phyloP scores from a whole-genome alignment of 176 grass and related monocot species.

The Ananas comosus region DNA sequence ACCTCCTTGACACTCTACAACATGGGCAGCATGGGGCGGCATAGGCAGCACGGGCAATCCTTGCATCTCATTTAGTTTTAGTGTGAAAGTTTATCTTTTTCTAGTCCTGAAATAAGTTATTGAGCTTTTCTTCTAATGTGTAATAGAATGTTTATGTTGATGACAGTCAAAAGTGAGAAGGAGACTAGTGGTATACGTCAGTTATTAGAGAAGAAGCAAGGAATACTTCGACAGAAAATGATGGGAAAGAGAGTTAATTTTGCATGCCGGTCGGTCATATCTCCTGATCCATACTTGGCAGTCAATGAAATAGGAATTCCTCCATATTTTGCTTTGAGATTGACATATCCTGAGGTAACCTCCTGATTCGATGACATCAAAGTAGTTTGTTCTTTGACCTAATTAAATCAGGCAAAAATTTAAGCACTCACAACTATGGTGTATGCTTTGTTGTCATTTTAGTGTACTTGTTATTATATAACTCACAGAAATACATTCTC shows the following conservation, averaged over 20 bases:
- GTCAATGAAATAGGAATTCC: slow-evolving; percentile 97
- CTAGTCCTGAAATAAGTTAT: neutral
- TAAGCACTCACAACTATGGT: too few relatives aligned
- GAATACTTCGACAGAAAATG: slow-evolving; percentile 91
- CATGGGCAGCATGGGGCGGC: too few relatives aligned
- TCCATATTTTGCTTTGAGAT: slow-evolving; percentile 70
- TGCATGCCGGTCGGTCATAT: slow-evolving; percentile 90
- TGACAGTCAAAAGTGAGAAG: slow-evolving; percentile 53
- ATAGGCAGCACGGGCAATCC: too few relatives aligned
- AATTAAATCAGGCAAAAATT: neutral
- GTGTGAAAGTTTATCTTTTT: neutral
- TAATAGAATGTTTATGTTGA: slow-evolving; percentile 26
- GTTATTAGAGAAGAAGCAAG: slow-evolving; percentile 81
- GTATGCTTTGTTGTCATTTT: neutral
- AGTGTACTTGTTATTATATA: neutral
- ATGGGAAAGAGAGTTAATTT: slow-evolving; percentile 99
- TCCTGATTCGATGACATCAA: slow-evolving; percentile 12
- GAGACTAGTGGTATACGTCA: slow-evolving; percentile 61
- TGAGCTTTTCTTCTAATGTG: neutral
- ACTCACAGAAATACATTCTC: neutral
- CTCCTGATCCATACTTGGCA: slow-evolving; percentile 84
- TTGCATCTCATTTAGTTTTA: too few relatives aligned
- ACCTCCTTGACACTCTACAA: too few relatives aligned
- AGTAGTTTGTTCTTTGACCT: neutral
- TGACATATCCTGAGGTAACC: slow-evolving; percentile 87